These are phyloP conservation scores for Colletotrichum caudatum DNA, from an alignment of 2,329 filamentous ascomycete genomes.

Conservation along the genomic window DNA sequence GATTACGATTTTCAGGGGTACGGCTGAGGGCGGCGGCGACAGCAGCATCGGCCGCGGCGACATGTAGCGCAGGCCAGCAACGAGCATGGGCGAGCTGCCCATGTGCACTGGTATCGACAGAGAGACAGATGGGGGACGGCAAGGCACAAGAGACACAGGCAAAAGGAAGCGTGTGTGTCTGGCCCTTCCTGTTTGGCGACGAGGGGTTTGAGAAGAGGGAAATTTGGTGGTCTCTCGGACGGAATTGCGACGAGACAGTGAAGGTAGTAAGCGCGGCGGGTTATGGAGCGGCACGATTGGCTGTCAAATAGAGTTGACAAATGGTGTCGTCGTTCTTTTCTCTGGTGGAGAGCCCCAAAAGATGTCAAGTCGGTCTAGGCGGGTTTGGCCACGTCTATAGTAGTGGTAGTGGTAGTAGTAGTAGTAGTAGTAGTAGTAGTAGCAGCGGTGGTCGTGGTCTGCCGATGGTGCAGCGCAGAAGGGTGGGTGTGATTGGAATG, in stretches of 20 bases:
- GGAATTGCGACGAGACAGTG: constrained; percentile 18
- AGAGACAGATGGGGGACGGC: neutral
- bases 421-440: too few relatives aligned
- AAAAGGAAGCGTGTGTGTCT: constrained; percentile 11
- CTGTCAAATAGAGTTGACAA: neutral
- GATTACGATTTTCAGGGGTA: constrained; percentile 41
- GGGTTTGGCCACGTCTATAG: neutral
- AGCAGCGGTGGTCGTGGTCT: constrained; percentile 19
- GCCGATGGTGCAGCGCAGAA: constrained; percentile 4
- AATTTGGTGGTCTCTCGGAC: constrained; percentile 17
- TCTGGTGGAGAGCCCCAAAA: constrained; percentile 6
- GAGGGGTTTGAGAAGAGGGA: constrained; percentile 27
- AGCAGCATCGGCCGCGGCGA: constrained; percentile 33
- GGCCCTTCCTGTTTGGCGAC: constrained; percentile 10
- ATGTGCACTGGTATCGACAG: constrained; percentile 18
- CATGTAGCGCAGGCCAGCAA: constrained; percentile 37
- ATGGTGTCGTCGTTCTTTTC: neutral
- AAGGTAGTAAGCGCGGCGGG: constrained; percentile 7
- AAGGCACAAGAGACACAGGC: constrained; percentile 12
- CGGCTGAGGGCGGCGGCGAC: constrained; percentile 33
- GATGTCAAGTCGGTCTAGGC: constrained; percentile 3
- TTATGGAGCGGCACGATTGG: constrained; percentile 20
- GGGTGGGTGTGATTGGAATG: constrained; percentile 5
- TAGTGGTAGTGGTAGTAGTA: neutral
- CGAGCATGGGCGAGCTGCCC: constrained; percentile 33